These are phyloP conservation scores for Beauveria medogensis DNA, from an alignment of 2,329 filamentous ascomycete genomes.

Conservation along the genomic window DNA sequence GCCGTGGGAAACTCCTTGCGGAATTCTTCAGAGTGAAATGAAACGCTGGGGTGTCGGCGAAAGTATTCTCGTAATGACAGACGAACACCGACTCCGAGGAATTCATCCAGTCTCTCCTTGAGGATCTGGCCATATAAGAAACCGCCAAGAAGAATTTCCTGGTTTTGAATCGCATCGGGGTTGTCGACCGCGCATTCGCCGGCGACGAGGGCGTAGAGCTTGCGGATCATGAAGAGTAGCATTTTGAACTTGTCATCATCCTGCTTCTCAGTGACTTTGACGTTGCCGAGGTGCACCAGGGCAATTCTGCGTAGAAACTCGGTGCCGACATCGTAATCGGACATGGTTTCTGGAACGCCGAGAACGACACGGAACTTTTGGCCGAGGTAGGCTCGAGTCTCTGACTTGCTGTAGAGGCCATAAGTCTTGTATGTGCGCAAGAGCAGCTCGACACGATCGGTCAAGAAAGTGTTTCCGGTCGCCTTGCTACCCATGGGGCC, in stretches of 20 bases:
- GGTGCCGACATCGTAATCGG: constrained; percentile 80
- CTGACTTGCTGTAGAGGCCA: constrained; percentile 68
- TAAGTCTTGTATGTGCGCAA: constrained; percentile 92
- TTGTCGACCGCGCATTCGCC: constrained; percentile 93
- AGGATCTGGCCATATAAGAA: constrained; percentile 93
- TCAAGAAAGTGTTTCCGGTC: constrained; percentile 82
- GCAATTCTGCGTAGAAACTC: constrained; percentile 89
- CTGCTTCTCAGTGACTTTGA: constrained; percentile 74
- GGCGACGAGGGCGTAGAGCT: constrained; percentile 86
- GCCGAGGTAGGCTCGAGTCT: constrained; percentile 80
- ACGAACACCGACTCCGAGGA: constrained; percentile 53
- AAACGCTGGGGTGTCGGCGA: constrained; percentile 49
- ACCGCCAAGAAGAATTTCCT: constrained; percentile 87
- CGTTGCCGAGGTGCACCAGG: constrained; percentile 81
- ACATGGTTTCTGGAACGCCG: constrained; percentile 73
- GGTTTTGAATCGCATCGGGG: constrained; percentile 91
- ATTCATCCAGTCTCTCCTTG: constrained; percentile 90
- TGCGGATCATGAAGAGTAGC: constrained; percentile 91
- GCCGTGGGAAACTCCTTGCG: constrained; percentile 68
- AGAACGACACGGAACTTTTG: constrained; percentile 86
- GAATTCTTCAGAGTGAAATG: constrained; percentile 73
- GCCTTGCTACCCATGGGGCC: constrained; percentile 69
- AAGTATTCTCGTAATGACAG: constrained; percentile 48
- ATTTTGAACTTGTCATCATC: constrained; percentile 90
- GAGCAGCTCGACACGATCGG: constrained; percentile 85